phyloP scores from a whole-genome alignment of 2,329 filamentous ascomycete genomes.

The Calonectria pauciramosa region DNA sequence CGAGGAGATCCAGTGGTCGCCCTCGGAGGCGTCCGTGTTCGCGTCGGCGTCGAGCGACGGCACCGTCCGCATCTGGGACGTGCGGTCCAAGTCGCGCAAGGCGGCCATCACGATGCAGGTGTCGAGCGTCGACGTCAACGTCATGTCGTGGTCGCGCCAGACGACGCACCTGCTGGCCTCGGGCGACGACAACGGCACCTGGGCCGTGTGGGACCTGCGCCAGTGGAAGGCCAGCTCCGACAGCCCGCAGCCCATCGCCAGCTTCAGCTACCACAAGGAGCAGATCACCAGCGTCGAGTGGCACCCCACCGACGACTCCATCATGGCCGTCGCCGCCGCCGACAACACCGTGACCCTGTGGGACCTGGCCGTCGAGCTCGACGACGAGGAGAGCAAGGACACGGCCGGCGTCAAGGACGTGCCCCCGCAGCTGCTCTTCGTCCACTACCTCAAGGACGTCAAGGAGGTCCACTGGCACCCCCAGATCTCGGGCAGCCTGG shows the following conservation, averaged over 20 bases:
- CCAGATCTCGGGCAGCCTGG: slow-evolving; percentile 90
- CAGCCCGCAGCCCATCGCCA: slow-evolving; percentile 86
- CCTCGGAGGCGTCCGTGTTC: slow-evolving; percentile 92
- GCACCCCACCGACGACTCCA: slow-evolving; percentile 97
- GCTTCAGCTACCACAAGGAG: slow-evolving; percentile 95
- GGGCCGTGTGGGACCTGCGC: slow-evolving; percentile 96
- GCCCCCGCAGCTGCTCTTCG: slow-evolving; percentile 93
- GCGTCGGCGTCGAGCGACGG: slow-evolving; percentile 95
- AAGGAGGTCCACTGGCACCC: slow-evolving; percentile 99
- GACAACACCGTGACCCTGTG: slow-evolving; percentile 96
- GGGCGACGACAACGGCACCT: slow-evolving; percentile 92
- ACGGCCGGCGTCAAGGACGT: slow-evolving; percentile 90
- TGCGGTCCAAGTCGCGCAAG: slow-evolving; percentile 88
- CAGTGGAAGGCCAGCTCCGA: slow-evolving; percentile 82
- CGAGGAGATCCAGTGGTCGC: slow-evolving; percentile 98
- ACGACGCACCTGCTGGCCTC: slow-evolving; percentile 92
- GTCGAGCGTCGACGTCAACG: slow-evolving; percentile 90
- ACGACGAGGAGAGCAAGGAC: slow-evolving; percentile 96
- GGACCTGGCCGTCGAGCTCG: slow-evolving; percentile 96
- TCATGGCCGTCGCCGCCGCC: slow-evolving; percentile 90
- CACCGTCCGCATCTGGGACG: slow-evolving; percentile 95
- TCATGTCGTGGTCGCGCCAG: slow-evolving; percentile 93
- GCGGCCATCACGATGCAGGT: slow-evolving; percentile 90
- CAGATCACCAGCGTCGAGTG: slow-evolving; percentile 97
- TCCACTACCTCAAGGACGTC: slow-evolving; percentile 94